A percentile compares a stretch with the other conserved stretches of the same genome.
Evolutionary conservation across 768 basidiomycete species (phyloP).

Genomic region (Tylopilus felleus): DNA sequence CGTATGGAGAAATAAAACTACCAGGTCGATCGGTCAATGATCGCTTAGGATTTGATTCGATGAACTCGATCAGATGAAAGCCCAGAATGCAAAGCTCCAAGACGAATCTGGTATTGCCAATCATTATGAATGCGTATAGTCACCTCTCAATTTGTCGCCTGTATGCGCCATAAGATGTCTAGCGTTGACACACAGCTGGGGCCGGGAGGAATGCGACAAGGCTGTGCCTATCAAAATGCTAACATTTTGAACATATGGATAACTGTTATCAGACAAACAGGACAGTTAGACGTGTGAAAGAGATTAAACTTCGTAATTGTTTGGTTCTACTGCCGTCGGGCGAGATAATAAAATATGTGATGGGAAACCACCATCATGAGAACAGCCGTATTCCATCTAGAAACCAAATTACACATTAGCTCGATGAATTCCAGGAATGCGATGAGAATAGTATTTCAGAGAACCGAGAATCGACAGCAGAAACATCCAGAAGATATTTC

Average conservation of each 20-base stretch:
- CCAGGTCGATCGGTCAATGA: too few species aligned
- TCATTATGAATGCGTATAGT: neutral
- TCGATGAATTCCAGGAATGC: neutral
- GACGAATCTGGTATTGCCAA: neutral
- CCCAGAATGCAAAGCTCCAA: neutral
- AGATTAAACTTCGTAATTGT: neutral
- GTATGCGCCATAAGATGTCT: neutral
- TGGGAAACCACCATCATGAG: neutral
- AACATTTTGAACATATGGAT: conserved; percentile 16
- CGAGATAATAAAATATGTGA: neutral
- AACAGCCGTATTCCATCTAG: neutral
- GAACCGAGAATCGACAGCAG: conserved; percentile 35
- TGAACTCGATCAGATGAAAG: neutral
- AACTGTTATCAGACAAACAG: conserved; percentile 14
- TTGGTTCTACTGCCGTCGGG: neutral
- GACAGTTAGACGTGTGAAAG: neutral
- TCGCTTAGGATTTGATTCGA: neutral
- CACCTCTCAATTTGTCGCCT: neutral
- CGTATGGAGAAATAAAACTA: too few species aligned
- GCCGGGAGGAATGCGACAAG: neutral
- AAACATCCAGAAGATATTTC: conserved; percentile 20
- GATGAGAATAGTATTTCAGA: conserved; percentile 21
- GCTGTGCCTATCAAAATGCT: conserved; percentile 1
- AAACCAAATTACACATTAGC: conserved; percentile 6
- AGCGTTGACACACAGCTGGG: neutral